These are phyloP conservation scores for Withania somnifera DNA, from an alignment of 305 asterid genomes.

Conservation along the genomic window DNA sequence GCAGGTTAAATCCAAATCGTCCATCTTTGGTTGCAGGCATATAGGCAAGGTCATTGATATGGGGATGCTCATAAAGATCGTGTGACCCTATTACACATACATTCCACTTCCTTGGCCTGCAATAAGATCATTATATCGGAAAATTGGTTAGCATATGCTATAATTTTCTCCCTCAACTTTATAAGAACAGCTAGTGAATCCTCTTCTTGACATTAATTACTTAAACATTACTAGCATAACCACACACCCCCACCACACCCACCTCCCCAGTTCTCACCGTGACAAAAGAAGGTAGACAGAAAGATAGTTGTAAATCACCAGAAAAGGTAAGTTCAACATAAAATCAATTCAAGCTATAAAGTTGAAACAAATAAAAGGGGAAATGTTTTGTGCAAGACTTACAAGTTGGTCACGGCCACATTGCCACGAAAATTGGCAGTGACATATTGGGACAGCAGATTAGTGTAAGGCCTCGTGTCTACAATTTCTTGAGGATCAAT, in stretches of 20 bases:
- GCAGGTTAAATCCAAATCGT: conserved; percentile 73
- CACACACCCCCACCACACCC: neutral
- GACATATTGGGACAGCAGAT: conserved; percentile 7
- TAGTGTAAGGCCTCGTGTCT: conserved; percentile 73
- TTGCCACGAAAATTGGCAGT: conserved; percentile 77
- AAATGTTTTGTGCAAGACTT: neutral
- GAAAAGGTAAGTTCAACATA: neutral
- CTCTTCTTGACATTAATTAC: neutral
- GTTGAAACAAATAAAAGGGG: neutral
- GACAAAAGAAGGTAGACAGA: no score
- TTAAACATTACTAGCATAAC: neutral
- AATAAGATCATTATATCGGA: neutral
- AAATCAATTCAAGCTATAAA: neutral
- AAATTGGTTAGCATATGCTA: neutral
- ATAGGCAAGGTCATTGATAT: conserved; percentile 91
- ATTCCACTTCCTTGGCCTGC: conserved; percentile 99
- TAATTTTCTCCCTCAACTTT: neutral
- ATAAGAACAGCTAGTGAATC: neutral
- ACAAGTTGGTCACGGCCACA: conserved; percentile 25
- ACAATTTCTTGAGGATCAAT: conserved; percentile 49
- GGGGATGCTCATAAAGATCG: conserved; percentile 94
- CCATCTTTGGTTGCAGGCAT: conserved; percentile 81
- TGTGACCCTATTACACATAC: conserved; percentile 89
- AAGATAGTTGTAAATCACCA: no score
- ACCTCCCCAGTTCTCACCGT: no score